Percentiles rank a stretch among this genome's conserved stretches.
phyloP scores from a whole-genome alignment of 805 yeast genomes.

The Clavispora fructus region DNA sequence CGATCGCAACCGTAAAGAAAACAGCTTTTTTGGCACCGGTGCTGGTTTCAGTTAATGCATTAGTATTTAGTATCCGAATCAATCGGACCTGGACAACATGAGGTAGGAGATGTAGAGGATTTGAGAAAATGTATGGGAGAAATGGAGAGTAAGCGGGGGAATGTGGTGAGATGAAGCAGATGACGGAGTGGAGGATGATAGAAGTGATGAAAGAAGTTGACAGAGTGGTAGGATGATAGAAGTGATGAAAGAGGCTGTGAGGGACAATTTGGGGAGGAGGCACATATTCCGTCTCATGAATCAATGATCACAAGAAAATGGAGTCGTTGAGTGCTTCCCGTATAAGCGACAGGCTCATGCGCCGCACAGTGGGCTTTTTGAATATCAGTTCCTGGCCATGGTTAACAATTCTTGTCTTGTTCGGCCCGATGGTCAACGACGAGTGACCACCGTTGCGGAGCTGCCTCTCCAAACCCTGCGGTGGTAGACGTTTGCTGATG shows the following conservation, averaged over 20 bases:
- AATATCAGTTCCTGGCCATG: constrained; percentile 41
- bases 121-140: no score
- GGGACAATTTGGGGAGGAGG: neutral
- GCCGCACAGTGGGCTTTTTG: constrained; percentile 29
- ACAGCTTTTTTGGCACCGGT: constrained; percentile 1
- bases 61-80: neutral
- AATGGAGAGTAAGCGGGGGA: no score
- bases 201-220: neutral
- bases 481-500: constrained; percentile 29
- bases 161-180: no score
- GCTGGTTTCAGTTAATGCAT: neutral
- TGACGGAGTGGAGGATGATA: no score
- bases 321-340: constrained; percentile 12
- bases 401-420: constrained; percentile 33
- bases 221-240: neutral
- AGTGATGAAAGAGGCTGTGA: neutral
- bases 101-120: neutral
- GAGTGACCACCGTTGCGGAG: constrained; percentile 34
- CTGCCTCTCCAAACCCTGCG: constrained; percentile 12
- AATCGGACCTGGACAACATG: neutral
- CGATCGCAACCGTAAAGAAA: constrained; percentile 10
- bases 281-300: neutral
- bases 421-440: constrained; percentile 36
- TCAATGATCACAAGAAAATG: constrained; percentile 6
- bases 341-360: constrained; percentile 33